These are phyloP conservation scores for Sporisorium exsertum DNA, from an alignment of 1,284 basidiomycete genomes.

Conservation along the genomic window DNA sequence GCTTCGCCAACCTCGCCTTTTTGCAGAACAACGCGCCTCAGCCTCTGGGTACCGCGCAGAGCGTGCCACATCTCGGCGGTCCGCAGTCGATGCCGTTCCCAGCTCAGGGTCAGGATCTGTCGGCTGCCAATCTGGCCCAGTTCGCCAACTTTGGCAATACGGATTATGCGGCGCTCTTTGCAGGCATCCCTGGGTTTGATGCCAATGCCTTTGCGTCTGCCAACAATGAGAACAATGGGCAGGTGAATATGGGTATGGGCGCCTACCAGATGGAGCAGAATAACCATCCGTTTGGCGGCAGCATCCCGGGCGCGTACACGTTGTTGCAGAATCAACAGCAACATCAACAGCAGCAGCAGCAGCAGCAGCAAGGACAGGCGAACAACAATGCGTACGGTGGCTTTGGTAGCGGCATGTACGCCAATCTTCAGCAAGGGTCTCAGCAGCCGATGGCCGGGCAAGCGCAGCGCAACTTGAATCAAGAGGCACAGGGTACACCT, in stretches of 20 bases:
- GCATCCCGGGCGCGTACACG: conserved; percentile 57
- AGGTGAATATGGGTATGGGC: conserved; percentile 35
- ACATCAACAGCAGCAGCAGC: conserved; percentile 15
- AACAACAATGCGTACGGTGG: conserved; percentile 18
- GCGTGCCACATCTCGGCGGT: conserved; percentile 55
- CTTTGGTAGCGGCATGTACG: conserved; percentile 24
- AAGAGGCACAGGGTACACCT: conserved; percentile 11
- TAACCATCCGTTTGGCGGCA: conserved; percentile 56
- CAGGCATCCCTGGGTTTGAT: conserved; percentile 40
- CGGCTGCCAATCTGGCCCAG: conserved; percentile 23
- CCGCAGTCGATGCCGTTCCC: conserved; percentile 62
- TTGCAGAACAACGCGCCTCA: conserved; percentile 44
- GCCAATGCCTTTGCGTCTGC: conserved; percentile 25
- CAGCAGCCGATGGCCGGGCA: conserved; percentile 27
- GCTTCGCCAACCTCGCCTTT: conserved; percentile 46
- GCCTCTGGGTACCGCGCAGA: conserved; percentile 48
- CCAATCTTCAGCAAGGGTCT: conserved; percentile 21
- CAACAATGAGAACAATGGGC: conserved; percentile 28
- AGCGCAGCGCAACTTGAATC: conserved; percentile 21
- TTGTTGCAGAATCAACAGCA: conserved; percentile 48
- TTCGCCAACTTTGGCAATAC: conserved; percentile 34
- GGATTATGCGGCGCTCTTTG: conserved; percentile 48
- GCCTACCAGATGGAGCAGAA: conserved; percentile 44
- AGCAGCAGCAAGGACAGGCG: conserved; percentile 16
- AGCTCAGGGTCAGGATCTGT: conserved; percentile 27